Evolutionary conservation across 2,329 filamentous ascomycete genomes (phyloP).

Genomic region (Eutypella sp.): DNA sequence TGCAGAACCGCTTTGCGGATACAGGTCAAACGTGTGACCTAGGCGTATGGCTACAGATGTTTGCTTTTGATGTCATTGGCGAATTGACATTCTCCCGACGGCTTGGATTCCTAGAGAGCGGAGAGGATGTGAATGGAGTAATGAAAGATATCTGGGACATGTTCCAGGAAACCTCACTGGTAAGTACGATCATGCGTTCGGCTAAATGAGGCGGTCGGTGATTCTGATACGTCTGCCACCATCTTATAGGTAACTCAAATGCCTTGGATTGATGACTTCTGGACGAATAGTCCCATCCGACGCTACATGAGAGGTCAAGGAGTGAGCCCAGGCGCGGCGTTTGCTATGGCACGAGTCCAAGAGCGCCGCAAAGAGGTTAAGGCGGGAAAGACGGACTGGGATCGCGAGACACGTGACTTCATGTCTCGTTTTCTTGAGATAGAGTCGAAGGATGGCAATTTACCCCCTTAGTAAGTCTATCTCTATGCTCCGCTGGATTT

Average conservation of each 20-base stretch:
- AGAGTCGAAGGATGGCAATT: constrained; percentile 3
- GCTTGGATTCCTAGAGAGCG: constrained; percentile 22
- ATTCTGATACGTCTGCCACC: background rate
- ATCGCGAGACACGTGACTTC: constrained; percentile 6
- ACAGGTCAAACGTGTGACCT: constrained; percentile 1
- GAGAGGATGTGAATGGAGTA: constrained; percentile 18
- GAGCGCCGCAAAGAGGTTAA: constrained; percentile 2
- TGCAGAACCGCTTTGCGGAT: constrained; percentile 1
- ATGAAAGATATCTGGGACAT: constrained; percentile 14
- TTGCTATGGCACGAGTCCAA: constrained; percentile 3
- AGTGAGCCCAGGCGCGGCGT: background rate
- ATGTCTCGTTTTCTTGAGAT: constrained; percentile 10
- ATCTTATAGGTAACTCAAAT: constrained; percentile 2
- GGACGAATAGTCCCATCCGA: constrained; percentile 6
- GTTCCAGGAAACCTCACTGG: constrained; percentile 6
- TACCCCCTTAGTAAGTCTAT: constrained; percentile 12
- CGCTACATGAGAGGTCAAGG: background rate
- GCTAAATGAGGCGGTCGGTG: background rate
- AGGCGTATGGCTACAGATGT: constrained; percentile 13
- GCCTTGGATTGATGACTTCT: constrained; percentile 6
- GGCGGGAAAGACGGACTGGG: background rate
- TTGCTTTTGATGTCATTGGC: constrained; percentile 25
- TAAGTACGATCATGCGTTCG: background rate
- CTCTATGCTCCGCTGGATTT: background rate
- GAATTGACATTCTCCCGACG: constrained; percentile 21